These are phyloP conservation scores for Eucalyptus guilfoylei DNA, from an alignment of 345 rosid genomes.

Conservation along the genomic window DNA sequence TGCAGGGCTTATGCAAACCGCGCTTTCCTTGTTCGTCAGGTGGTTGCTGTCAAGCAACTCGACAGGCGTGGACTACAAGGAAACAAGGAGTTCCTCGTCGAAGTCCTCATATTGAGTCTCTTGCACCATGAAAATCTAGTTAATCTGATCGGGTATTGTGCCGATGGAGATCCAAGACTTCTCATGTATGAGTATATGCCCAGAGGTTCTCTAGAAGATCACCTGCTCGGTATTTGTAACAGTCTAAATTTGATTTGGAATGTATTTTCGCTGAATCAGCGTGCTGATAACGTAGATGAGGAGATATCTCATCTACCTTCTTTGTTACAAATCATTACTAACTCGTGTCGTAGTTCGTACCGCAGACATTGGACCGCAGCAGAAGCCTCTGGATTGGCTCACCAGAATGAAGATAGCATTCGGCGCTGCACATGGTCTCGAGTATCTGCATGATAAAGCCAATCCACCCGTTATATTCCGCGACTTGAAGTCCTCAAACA, in stretches of 20 bases:
- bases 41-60: slow-evolving; percentile 20
- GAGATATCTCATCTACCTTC: background rate
- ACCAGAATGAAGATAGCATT: slow-evolving; percentile 9
- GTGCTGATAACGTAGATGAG: background rate
- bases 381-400: slow-evolving; percentile 2
- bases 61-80: slow-evolving; percentile 17
- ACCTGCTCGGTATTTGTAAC: background rate
- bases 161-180: slow-evolving; percentile 19
- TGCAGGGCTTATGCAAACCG: background rate
- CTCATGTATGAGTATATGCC: slow-evolving; percentile 9
- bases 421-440: slow-evolving; percentile 15
- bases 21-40: background rate
- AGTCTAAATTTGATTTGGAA: background rate
- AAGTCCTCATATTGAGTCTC: slow-evolving; percentile 8
- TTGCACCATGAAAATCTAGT: slow-evolving; percentile 13
- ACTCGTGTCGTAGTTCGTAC: background rate
- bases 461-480: slow-evolving; percentile 12
- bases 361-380: background rate
- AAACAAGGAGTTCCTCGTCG: slow-evolving; percentile 13
- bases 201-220: slow-evolving; percentile 8
- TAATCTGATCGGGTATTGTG: slow-evolving; percentile 16
- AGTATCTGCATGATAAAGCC: slow-evolving; percentile 14
- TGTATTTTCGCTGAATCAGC: background rate
- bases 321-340: background rate
- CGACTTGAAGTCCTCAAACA: slow-evolving; percentile 11